Percentiles rank a stretch among this genome's conserved stretches.
phyloP scores from a whole-genome alignment of 768 basidiomycete species.

The Leucocoprinus birnbaumii region DNA sequence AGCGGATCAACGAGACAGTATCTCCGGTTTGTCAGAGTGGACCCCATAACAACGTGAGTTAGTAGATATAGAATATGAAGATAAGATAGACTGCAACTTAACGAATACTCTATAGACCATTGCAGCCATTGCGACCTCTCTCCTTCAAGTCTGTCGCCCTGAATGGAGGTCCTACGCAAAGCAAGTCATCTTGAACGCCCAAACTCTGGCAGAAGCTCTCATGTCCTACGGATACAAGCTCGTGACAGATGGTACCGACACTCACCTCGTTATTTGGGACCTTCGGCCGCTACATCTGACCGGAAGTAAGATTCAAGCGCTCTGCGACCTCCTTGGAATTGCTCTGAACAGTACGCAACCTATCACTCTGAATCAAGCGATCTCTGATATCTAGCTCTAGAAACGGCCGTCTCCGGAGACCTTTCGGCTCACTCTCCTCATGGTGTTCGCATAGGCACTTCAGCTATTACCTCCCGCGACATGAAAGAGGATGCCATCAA shows the following conservation, averaged over 20 bases:
- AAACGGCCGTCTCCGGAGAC: constrained; percentile 97
- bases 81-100: neutral
- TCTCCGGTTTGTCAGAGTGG: constrained; percentile 99
- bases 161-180: constrained; percentile 92
- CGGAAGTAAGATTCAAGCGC: constrained; percentile 96
- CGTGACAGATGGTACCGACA: constrained; percentile 95
- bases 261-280: constrained; percentile 98
- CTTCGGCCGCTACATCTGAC: constrained; percentile 91
- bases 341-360: constrained; percentile 82
- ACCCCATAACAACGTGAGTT: constrained; percentile 91
- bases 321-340: constrained; percentile 95
- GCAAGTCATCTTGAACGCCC: constrained; percentile 90
- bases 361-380: neutral
- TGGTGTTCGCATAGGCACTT: constrained; percentile 94
- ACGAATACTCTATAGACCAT: constrained; percentile 62
- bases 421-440: constrained; percentile 93
- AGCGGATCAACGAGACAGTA: constrained; percentile 95
- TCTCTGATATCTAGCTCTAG: constrained; percentile 30
- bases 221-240: constrained; percentile 86
- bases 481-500: constrained; percentile 91
- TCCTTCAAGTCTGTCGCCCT: constrained; percentile 88
- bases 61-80: neutral
- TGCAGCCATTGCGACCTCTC: constrained; percentile 89
- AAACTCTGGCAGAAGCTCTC: constrained; percentile 70
- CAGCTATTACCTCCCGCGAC: constrained; percentile 91